Base-by-base conservation (phyloP, 73 alveolate genomes). In the Stentor coeruleus region DNA sequence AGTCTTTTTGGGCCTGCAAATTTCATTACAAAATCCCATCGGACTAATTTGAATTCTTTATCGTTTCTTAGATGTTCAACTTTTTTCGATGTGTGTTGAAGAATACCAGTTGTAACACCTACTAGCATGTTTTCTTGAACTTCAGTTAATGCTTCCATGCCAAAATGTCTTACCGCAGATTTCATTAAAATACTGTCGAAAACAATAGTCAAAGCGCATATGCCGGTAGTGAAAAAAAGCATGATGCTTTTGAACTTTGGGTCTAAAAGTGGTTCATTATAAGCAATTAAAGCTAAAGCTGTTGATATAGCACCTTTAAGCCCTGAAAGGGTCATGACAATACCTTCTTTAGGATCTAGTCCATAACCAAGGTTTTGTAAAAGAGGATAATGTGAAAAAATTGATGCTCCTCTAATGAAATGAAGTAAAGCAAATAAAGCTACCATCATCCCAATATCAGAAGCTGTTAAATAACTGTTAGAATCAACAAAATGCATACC, bases 231-330 rank as follows among this genome's bases (percentile, higher is more conserved):
- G 72, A 88, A 91, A 81, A 91, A 88, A 33, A 91, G 57, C 49
- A 91, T 80, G 6, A 91, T 79, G 58, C 88, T 91, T 74, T 87
- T 84, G 76, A 90, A 74, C 38, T 84, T 58, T n/a, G 36, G 74
- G 49, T 81, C 42, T 39, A 88, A 59, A n/a, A 82, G 88, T 1
- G 86, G 82, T 37, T 89, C 93, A 31, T 83, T 81, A 28, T 59
- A 82, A 33, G 88, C 96, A 30, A 88, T 88, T 66, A 91, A 77
- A 0, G 96, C 93, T 42, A 91, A 84, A 1, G 92, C 89, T 59
- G 90, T 66, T 33, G 90, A 89, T 37, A 91, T 89, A 38, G 93
- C 92, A 42, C 96, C 96, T 74, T 93, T 84, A 33, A 91, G 85
- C 4, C 96, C 96, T 3, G 90, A 89, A 60, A 79, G 90, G 3